Evolutionary conservation across 108 stramenopile genomes (phyloP), one percentile per base, ranked within the genome.

Genomic region (Fistulifera pelliculosa): DNA sequence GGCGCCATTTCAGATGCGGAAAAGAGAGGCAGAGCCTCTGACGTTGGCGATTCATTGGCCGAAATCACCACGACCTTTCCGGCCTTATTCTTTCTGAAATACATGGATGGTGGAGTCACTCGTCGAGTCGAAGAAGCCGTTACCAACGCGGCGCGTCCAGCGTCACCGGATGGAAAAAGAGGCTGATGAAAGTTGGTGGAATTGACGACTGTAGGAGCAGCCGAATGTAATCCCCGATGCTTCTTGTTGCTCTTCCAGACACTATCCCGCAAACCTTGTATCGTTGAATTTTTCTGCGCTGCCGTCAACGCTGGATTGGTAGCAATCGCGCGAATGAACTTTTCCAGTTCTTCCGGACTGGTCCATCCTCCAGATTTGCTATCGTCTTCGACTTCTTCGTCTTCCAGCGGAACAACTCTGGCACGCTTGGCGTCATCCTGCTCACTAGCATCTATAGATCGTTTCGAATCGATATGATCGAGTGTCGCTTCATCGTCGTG

Each of bases 161-260:
- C 6, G 11, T 54, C 38, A 16, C 8, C 35, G 28, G n/a, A 27
- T 15, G 49, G 49, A 54, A 35, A 28, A n/a, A 15, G 22, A 38
- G 43, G 38, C 35, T 18, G 22, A 11, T 21, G 44, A 19, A 19
- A 17, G 11, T 11, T 45, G 44, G 44, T 19, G 44, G 44, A 45
- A 45, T 45, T 45, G 11, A 45, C 44, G 44, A 45, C 19, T 11
- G 44, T 45, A 4, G 44, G 7, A 45, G 16, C 44, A 4, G 44
- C 44, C 21, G 16, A 6, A 19, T 11, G 21, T 13, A 21, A 13
- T 23, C 21, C n/a, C 21, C 44, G 44, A 28, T 82, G 64, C 38
- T 74, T 58, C 44, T 81, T 74, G 62, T 89, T 88, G 60, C 75
- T 78, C 48, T 87, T 89, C 83, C 80, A 87, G 41, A 87, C 81